phyloP scores from a whole-genome alignment of 768 basidiomycete species.

The Rhodocollybia butyracea region DNA sequence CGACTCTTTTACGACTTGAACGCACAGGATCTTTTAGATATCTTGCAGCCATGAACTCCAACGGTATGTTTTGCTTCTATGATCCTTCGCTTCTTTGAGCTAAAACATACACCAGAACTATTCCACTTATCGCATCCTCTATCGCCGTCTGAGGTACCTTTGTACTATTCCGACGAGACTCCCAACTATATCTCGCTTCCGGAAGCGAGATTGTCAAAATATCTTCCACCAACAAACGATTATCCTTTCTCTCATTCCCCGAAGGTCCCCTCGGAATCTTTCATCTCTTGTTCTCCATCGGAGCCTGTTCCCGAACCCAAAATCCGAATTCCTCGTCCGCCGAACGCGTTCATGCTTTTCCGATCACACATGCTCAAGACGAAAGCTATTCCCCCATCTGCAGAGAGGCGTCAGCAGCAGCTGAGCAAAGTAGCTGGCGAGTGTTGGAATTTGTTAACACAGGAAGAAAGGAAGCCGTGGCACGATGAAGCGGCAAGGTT shows the following conservation, averaged over 20 bases:
- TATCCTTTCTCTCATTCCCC: neutral
- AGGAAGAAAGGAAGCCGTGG: constrained; percentile 46
- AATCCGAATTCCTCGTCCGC: constrained; percentile 56
- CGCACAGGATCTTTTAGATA: neutral
- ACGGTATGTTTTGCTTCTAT: neutral
- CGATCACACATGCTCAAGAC: constrained; percentile 63
- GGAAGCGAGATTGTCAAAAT: neutral
- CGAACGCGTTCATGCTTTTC: constrained; percentile 84
- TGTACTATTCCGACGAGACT: neutral
- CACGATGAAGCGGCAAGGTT: constrained; percentile 43
- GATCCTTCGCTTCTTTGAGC: neutral
- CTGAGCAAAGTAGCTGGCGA: constrained; percentile 69
- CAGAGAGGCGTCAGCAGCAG: constrained; percentile 69
- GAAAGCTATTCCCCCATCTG: constrained; percentile 39
- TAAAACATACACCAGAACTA: neutral
- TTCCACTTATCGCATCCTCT: neutral
- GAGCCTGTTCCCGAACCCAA: neutral
- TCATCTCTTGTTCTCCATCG: neutral
- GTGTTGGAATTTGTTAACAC: constrained; percentile 58
- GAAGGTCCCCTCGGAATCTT: neutral
- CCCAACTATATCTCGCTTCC: neutral
- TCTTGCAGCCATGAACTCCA: neutral
- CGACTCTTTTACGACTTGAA: neutral
- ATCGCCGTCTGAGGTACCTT: neutral
- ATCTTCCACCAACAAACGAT: neutral